Evolutionary conservation across 2,329 filamentous ascomycete species (phyloP), one percentile per base, ranked within the genome.

Genomic region (Cucurbitaria berberidis): DNA sequence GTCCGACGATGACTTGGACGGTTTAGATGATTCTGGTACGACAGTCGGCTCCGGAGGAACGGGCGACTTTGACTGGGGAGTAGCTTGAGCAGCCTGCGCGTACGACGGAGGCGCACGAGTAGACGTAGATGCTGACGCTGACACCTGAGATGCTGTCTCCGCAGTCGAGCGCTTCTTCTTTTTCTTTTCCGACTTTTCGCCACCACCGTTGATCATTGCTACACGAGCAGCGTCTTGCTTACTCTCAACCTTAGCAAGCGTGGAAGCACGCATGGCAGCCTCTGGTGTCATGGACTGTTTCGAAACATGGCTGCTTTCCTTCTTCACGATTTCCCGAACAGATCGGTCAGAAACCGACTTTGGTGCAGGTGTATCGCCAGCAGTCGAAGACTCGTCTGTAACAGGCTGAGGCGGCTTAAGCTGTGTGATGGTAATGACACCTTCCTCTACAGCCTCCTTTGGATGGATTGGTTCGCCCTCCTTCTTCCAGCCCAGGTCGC

Each of bases 401-500:
- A 64, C 51, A 51, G 67, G 62, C 39, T 68, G 64, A 5, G 72
- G 67, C 29, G 68, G 64, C 48, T 74, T 64, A 61, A 96, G 82
- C 67, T 90, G 88, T 29, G 85, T 83, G 45, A 96, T 88, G 35
- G 85, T 85, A 53, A 96, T 90, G 24, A 89, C 78, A 8, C 90
- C 91, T 48, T 86, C 83, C 47, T 88, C 82, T 39, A 91, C 82
- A 2, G 91, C 93, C 74, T 96, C 87, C 34, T 95, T 85, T 0
- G 89, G 83, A 48, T 88, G 80, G 34, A 96, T 80, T 47, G 96
- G 90, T 80, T 96, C 96, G 76, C 92, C 93, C 57, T 97, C 91
- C 64, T 86, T 85, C 64, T 88, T 89, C 93, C 93, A 98, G 26
- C 96, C 95, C 43, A 99, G 81, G 75, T 98, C 93, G 45, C 88